Evolutionary conservation across 2,329 filamentous ascomycete genomes (phyloP), one percentile per base, ranked within the genome.

Genomic region (Teratosphaeria nubilosa): DNA sequence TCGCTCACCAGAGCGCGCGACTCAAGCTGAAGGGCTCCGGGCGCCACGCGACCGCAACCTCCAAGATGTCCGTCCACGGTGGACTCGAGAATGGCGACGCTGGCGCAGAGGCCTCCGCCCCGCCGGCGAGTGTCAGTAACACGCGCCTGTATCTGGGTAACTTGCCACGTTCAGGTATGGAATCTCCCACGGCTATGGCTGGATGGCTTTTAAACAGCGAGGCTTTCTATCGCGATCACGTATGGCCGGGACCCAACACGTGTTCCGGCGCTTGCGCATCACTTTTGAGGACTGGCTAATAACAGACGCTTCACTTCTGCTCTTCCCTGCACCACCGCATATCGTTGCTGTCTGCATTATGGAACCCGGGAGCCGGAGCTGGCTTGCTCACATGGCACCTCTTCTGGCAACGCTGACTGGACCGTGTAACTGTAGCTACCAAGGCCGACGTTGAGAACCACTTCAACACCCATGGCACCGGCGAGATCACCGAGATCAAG

Each of bases 401-500:
- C 55, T 57, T 57, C 64, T 69, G 65, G 65, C 66, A 70, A 64
- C 70, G 72, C 79, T 82, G 74, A 81, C 78, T 71, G 63, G 67
- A 69, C 70, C 65, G 59, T 71, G 73, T 69, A 73, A 71, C 62
- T 74, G 74, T 78, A 95, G 91, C 90, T 79, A 96, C 91, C 77
- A 97, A 97, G 81, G 86, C 89, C 76, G 92, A 99, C 75, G 88
- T 99, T 74, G 91, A 97, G 78, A 85, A 86, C 70, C 92, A 97
- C 77, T 99, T 99, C 78, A 87, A 87, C 74, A 90, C 86, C 71
- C 91, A 96, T 85, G 94, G 92, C 73, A 92, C 91, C 68, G 94
- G 94, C 75, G 91, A 96, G 75, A 97, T 99, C 74, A 94, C 88
- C 67, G 94, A 99, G 80, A 92, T 99, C 79, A 99, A 99, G 81